Percentiles rank a stretch among this genome's conserved stretches.
phyloP scores from a whole-genome alignment of 306 rosid genomes.

The Prunus salicina region DNA sequence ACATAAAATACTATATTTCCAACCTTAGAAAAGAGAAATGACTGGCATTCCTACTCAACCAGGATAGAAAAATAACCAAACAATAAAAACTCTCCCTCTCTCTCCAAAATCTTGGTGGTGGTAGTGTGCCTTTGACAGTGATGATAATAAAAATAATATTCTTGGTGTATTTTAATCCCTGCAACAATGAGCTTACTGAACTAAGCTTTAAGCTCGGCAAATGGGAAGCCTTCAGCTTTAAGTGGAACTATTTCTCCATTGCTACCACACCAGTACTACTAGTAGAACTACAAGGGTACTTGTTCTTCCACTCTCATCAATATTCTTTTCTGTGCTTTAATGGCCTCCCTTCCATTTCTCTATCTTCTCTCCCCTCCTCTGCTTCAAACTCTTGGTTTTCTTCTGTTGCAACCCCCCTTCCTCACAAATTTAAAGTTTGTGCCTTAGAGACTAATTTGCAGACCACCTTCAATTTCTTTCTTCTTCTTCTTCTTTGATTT shows the following conservation, averaged over 20 bases:
- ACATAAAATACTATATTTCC: too few relatives aligned
- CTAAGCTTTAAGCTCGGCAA: slow-evolving; percentile 30
- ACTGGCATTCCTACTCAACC: slow-evolving; percentile 10
- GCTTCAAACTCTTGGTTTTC: slow-evolving; percentile 5
- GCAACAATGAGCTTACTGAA: slow-evolving; percentile 20
- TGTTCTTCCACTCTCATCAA: background rate
- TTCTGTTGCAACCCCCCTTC: slow-evolving; percentile 10
- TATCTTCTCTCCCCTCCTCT: slow-evolving; percentile 14
- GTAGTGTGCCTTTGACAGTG: slow-evolving; percentile 25
- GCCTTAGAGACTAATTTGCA: slow-evolving; percentile 7
- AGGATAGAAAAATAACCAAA: background rate
- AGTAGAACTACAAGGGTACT: background rate
- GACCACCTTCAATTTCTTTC: background rate
- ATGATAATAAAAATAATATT: slow-evolving; percentile 14
- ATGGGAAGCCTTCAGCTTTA: slow-evolving; percentile 24
- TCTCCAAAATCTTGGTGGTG: slow-evolving; percentile 15
- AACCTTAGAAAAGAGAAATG: background rate
- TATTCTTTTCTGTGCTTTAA: slow-evolving; percentile 24
- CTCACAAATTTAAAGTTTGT: background rate
- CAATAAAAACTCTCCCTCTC: slow-evolving; percentile 1
- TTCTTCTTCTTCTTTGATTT: slow-evolving; percentile 1
- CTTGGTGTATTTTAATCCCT: slow-evolving; percentile 6
- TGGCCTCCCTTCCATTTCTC: slow-evolving; percentile 27
- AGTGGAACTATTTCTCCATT: slow-evolving; percentile 9
- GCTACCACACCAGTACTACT: background rate